phyloP scores from a whole-genome alignment of 2,329 filamentous ascomycete genomes.

The Phaeomoniella chlamydospora region DNA sequence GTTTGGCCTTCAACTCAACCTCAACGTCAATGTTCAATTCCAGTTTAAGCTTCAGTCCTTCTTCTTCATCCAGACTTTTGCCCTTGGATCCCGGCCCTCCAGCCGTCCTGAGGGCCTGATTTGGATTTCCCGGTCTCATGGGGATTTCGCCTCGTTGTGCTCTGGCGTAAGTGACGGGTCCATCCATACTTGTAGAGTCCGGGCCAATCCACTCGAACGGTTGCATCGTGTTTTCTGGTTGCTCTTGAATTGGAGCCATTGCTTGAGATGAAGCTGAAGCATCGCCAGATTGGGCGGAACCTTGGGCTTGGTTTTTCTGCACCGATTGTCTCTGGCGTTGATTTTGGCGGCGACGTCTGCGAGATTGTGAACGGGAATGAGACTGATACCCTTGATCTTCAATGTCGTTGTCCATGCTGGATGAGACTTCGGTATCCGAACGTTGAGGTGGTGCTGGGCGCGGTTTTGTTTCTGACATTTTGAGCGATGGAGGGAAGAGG shows the following conservation, averaged over 20 bases:
- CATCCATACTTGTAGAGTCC: slow-evolving; percentile 40
- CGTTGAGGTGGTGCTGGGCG: slow-evolving; percentile 8
- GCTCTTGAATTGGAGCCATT: not conserved
- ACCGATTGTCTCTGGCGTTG: slow-evolving; percentile 6
- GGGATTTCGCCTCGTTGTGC: slow-evolving; percentile 41
- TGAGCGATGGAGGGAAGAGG: slow-evolving; percentile 3
- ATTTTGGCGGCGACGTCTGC: slow-evolving; percentile 11
- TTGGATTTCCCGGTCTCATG: slow-evolving; percentile 34
- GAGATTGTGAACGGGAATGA: slow-evolving; percentile 12
- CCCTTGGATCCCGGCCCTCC: slow-evolving; percentile 27
- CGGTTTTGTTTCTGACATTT: slow-evolving; percentile 6
- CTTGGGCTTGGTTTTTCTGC: slow-evolving; percentile 7
- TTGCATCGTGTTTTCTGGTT: slow-evolving; percentile 8
- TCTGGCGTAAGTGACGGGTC: slow-evolving; percentile 38
- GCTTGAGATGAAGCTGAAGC: slow-evolving; percentile 6
- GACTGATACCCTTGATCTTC: slow-evolving; percentile 13
- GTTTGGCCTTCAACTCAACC: slow-evolving; percentile 50
- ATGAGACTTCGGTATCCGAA: slow-evolving; percentile 9
- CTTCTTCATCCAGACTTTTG: slow-evolving; percentile 36
- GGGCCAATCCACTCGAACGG: slow-evolving; percentile 42
- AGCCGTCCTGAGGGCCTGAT: slow-evolving; percentile 24
- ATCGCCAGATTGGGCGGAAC: slow-evolving; percentile 8
- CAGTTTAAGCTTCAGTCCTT: slow-evolving; percentile 42
- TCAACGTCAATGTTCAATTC: slow-evolving; percentile 50
- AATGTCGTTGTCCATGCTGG: slow-evolving; percentile 3